phyloP scores from a whole-genome alignment of 192 early-diverging fungal species.

The Coemansia biformis region DNA sequence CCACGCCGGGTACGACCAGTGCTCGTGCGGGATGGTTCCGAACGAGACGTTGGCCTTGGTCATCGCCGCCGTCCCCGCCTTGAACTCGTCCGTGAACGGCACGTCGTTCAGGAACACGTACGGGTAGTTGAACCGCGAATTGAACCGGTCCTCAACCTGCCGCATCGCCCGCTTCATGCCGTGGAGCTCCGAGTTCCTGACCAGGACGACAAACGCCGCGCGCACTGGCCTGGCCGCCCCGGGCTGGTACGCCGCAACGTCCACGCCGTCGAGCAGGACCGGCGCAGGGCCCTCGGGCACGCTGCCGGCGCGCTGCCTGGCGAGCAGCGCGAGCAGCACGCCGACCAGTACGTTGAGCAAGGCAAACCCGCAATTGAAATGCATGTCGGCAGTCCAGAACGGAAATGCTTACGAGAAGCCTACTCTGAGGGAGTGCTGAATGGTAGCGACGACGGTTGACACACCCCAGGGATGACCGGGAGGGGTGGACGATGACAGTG shows the following conservation, averaged over 20 bases:
- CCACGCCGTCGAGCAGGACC: constrained; percentile 10
- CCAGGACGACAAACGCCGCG: constrained; percentile 72
- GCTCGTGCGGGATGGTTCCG: constrained; percentile 63
- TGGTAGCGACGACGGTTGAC: too few relatives aligned
- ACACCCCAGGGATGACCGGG: too few relatives aligned
- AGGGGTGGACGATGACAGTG: too few relatives aligned
- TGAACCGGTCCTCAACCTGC: constrained; percentile 77
- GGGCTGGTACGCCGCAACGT: constrained; percentile 14
- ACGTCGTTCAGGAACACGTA: constrained; percentile 84
- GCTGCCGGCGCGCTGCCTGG: constrained; percentile 1
- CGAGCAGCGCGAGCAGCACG: constrained; percentile 20
- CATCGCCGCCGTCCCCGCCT: constrained; percentile 50
- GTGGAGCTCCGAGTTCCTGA: constrained; percentile 64
- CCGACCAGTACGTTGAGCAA: constrained; percentile 20
- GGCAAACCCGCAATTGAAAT: constrained; percentile 6
- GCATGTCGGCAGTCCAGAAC: too few relatives aligned
- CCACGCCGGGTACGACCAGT: constrained; percentile 78
- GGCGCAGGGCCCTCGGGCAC: neutral
- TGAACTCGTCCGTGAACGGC: constrained; percentile 67
- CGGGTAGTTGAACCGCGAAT: constrained; percentile 71
- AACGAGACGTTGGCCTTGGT: constrained; percentile 57
- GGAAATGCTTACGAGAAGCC: too few relatives aligned
- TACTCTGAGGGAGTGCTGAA: too few relatives aligned
- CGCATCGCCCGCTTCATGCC: constrained; percentile 59
- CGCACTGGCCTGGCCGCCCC: constrained; percentile 37